Evolutionary conservation across 1,284 basidiomycete genomes (phyloP), one percentile per base, ranked within the genome.

Genomic region (Austroboletus rostrupii): DNA sequence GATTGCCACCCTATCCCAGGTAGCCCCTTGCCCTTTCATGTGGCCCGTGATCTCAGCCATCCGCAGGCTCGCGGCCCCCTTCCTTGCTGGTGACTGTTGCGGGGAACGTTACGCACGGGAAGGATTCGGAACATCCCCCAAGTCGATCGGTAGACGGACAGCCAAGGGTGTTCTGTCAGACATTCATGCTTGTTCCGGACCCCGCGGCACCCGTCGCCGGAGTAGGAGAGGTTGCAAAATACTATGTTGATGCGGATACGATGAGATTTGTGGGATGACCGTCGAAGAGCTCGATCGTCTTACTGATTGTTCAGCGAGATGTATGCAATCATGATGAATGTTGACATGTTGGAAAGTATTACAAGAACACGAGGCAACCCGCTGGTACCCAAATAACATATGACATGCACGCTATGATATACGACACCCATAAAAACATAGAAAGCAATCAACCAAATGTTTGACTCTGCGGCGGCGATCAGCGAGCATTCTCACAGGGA

Each of bases 1-100:
- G 90, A 92, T 65, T 92, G 90, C 59, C 90, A 92, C 62, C 87
- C 90, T 28, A 89, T 92, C 50, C 85, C 87, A 66, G 88, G 90
- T 87, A 52, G 50, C 76, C 68, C 41, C 33, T 1, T 40, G n/a
- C n/a, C 32, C 28, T 28, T 43, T 53, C 36, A 44, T 3, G 23
- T 28, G n/a, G 19, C 38, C 11, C 37, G 12, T 35, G 12, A 7
- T 52, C 39, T 53, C 47, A 50, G 47, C 43, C 36, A 28, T 47
- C 21, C 42, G 10, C 57, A 90, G 87, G 85, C 46, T 81, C 78
- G 29, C 78, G 80, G 41, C 88, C 89, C 1, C 86, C 89, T 9
- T 87, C 85, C n/a, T 72, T 91, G 6, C 71, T 91, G 8, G 75
- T 91, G 19, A 83, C 81, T 5, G 88, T 91, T 3, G 85, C 87